Conservation (phyloP, 257 asterid species). For the Solanum infundibuliforme region DNA sequence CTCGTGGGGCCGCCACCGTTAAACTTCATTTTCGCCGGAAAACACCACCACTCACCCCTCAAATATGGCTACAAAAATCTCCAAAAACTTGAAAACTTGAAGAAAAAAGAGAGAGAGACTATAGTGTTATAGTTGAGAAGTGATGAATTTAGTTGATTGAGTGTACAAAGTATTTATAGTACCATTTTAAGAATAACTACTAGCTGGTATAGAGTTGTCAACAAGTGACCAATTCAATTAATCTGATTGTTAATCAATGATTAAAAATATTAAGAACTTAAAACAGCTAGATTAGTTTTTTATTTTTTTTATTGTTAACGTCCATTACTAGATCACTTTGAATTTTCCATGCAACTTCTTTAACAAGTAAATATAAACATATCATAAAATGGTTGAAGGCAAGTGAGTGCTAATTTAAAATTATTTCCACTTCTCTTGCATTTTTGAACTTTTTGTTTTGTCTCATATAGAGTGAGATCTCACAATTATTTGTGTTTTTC, state of each 20-base stretch:
- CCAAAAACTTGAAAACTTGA: not conserved
- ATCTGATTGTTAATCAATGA: not conserved
- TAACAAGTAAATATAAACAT: not conserved
- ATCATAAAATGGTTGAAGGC: not conserved
- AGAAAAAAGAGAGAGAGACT: not conserved
- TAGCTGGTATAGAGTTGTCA: slow-evolving; percentile 3
- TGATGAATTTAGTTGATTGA: not conserved
- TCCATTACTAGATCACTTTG: not conserved
- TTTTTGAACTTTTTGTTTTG: not conserved
- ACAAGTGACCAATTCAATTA: slow-evolving; percentile 4
- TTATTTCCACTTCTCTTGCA: not conserved
- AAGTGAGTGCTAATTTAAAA: not conserved
- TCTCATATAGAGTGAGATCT: not conserved
- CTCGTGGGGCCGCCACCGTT: slow-evolving; percentile 9
- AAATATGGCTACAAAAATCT: not conserved
- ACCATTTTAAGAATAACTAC: not conserved
- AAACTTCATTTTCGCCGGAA: slow-evolving; percentile 2
- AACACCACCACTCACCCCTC: not conserved
- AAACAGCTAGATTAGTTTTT: not conserved
- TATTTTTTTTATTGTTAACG: not conserved
- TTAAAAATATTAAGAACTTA: not conserved
- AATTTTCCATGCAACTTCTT: not conserved
- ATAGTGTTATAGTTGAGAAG: not conserved
- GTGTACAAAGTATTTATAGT: slow-evolving; percentile 1
- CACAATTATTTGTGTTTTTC: not conserved